Conservation (phyloP, 345 rosid genomes). For the Linum trigynum region DNA sequence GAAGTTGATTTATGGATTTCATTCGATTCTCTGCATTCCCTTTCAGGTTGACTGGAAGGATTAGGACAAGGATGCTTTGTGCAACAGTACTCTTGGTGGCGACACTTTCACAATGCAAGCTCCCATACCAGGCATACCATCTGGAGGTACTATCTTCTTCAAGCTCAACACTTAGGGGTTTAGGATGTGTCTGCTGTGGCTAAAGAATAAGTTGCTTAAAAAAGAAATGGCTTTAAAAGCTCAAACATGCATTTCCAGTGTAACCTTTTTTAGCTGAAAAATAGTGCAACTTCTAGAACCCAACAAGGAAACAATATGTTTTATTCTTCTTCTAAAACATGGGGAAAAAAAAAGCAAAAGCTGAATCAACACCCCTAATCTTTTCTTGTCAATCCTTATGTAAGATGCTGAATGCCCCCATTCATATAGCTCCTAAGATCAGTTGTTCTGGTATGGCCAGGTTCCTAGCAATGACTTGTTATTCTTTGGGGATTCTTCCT, state of each 20-base stretch:
- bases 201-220: too few relatives aligned
- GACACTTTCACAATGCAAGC: conserved; percentile 58
- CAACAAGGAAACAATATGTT: too few relatives aligned
- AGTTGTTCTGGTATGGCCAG: conserved; percentile 25
- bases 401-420: background rate
- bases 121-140: conserved; percentile 50
- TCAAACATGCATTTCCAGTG: too few relatives aligned
- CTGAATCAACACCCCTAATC: too few relatives aligned
- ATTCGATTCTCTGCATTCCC: conserved; percentile 1
- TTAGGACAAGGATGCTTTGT: conserved; percentile 42
- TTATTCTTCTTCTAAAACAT: too few relatives aligned
- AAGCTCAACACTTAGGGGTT: background rate
- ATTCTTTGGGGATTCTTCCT: conserved; percentile 57
- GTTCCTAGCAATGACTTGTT: conserved; percentile 47
- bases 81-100: conserved; percentile 49
- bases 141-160: conserved; percentile 35
- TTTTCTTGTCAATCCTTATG: background rate
- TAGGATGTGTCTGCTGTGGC: background rate
- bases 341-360: too few relatives aligned
- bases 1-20: background rate
- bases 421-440: background rate
- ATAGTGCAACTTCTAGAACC: too few relatives aligned
- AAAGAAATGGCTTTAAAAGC: too few relatives aligned
- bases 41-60: conserved; percentile 55
- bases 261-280: too few relatives aligned